Evolutionary conservation across 208 protist genomes (phyloP).

Genomic region (Trypanosoma mega): DNA sequence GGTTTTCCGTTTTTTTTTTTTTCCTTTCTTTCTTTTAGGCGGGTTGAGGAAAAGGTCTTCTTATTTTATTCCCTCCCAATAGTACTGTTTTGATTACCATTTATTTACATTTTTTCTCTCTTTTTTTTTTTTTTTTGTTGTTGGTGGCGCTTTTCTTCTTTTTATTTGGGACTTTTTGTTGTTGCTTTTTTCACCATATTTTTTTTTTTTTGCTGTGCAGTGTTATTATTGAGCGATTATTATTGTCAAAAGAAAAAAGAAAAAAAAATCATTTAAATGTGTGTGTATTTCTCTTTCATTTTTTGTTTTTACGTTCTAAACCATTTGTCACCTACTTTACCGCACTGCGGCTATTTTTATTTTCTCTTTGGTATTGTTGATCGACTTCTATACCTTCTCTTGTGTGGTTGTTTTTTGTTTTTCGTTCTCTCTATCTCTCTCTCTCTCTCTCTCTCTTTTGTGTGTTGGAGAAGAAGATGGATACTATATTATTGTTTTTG

Average conservation of each 20-base stretch:
- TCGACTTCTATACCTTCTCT: background rate
- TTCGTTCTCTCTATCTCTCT: background rate
- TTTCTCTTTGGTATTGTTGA: background rate
- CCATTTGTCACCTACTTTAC: background rate
- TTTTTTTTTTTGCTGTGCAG: conserved; percentile 8
- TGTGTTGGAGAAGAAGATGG: background rate
- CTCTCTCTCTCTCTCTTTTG: background rate
- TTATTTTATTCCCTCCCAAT: too few relatives aligned
- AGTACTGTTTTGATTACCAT: background rate
- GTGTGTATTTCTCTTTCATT: conserved; percentile 2
- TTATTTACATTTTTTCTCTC: background rate
- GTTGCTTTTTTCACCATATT: conserved; percentile 5
- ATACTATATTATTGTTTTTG: too few relatives aligned
- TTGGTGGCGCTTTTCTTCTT: conserved; percentile 1
- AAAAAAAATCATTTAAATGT: conserved; percentile 3
- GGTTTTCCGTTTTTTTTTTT: too few relatives aligned
- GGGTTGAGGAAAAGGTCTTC: too few relatives aligned
- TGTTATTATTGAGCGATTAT: background rate
- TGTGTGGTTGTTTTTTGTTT: conserved; percentile 14
- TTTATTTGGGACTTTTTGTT: background rate
- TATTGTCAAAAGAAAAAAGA: conserved; percentile 5
- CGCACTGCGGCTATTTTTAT: background rate
- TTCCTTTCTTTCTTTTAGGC: too few relatives aligned
- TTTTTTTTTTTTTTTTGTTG: conserved; percentile 21
- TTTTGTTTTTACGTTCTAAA: background rate